A percentile compares a stretch with the other conserved stretches of the same genome.
Evolutionary conservation across 2,329 filamentous ascomycete genomes (phyloP).

Genomic region (Penicillium capsulatum): DNA sequence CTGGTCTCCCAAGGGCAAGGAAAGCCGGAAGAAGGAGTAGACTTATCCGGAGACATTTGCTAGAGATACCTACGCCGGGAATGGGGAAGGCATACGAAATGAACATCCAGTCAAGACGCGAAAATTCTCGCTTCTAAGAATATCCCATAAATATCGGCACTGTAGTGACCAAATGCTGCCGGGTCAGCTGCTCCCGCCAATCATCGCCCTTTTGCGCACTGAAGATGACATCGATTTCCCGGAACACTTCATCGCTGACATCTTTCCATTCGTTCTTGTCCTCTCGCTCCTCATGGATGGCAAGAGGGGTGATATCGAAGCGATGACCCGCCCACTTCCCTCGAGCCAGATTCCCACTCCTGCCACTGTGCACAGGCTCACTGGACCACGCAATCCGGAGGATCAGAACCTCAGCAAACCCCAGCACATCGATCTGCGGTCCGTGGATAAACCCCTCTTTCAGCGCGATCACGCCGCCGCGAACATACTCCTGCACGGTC

Average conservation of each 20-base stretch:
- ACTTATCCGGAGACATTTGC: too few species aligned
- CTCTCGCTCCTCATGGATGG: conserved; percentile 11
- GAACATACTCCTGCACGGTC: conserved; percentile 31
- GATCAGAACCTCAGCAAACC: conserved; percentile 29
- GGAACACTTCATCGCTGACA: conserved; percentile 24
- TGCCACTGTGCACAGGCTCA: conserved; percentile 3
- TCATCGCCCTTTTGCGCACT: conserved; percentile 13
- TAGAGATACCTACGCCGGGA: too few species aligned
- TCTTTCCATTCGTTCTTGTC: conserved; percentile 22
- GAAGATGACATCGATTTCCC: conserved; percentile 21
- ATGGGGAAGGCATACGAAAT: too few species aligned
- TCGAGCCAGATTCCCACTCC: conserved; percentile 12
- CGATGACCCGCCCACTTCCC: conserved; percentile 30
- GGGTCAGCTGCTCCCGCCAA: conserved; percentile 11
- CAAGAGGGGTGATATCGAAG: conserved; percentile 27
- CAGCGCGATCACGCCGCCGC: conserved; percentile 26
- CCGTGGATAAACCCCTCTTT: conserved; percentile 25
- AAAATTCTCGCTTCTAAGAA: not conserved
- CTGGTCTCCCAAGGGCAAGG: conserved; percentile 71
- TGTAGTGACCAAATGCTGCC: not conserved
- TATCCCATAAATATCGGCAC: not conserved
- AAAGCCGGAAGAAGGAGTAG: conserved; percentile 47
- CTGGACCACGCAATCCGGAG: conserved; percentile 27
- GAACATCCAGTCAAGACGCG: too few species aligned
- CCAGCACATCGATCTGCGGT: conserved; percentile 25